phyloP scores from a whole-genome alignment of 805 yeast genomes.

The Nakazawaea ernobii region DNA sequence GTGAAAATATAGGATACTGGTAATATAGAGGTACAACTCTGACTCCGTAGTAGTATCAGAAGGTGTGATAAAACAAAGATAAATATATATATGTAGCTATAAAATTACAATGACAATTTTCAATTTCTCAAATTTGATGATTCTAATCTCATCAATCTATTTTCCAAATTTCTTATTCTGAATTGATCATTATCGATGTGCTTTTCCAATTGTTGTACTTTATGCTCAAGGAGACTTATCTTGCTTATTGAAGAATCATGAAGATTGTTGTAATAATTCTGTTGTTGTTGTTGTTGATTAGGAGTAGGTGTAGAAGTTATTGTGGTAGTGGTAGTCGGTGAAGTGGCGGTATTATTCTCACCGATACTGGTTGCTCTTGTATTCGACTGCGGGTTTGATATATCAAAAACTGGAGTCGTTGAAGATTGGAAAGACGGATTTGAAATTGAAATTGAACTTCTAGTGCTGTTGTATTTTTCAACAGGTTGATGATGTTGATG shows the following conservation, averaged over 20 bases:
- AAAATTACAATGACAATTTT: no score
- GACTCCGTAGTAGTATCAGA: no score
- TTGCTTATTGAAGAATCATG: not conserved
- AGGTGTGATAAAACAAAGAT: no score
- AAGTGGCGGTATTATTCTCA: not conserved
- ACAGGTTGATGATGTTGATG: no score
- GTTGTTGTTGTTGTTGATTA: not conserved
- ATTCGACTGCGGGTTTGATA: not conserved
- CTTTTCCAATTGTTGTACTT: constrained; percentile 2
- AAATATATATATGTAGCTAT: no score
- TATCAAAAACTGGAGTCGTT: not conserved
- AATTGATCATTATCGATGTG: constrained; percentile 4
- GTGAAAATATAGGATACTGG: no score
- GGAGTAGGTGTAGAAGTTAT: not conserved
- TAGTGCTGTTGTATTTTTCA: not conserved
- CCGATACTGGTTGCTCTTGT: constrained; percentile 1
- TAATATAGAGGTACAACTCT: no score
- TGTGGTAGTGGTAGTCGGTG: not conserved
- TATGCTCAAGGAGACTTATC: not conserved
- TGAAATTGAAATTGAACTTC: no score
- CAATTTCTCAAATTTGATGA: not conserved
- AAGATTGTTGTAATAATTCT: not conserved
- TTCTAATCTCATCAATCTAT: constrained; percentile 2
- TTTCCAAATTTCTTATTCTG: constrained; percentile 4
- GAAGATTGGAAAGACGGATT: not conserved